phyloP scores from a whole-genome alignment of 352 stramenopile genomes.

The Phytophthora megakarya region DNA sequence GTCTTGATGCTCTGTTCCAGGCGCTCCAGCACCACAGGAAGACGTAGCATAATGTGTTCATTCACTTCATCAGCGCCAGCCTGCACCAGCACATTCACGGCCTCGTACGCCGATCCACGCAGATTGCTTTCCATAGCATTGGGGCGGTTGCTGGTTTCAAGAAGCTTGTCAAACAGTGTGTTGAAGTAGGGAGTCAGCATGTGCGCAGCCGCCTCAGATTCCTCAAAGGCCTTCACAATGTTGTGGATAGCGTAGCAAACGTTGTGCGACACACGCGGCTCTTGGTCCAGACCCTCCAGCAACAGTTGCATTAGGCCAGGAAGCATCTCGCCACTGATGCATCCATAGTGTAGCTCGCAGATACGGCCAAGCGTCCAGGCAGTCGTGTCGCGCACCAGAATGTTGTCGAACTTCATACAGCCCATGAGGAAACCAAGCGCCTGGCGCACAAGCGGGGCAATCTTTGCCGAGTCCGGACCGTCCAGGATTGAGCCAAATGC shows the following conservation, averaged over 20 bases:
- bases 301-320: constrained; percentile 89
- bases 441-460: constrained; percentile 92
- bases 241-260: constrained; percentile 97
- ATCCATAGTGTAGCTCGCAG: constrained; percentile 93
- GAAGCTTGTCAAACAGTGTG: constrained; percentile 92
- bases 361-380: constrained; percentile 96
- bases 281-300: constrained; percentile 81
- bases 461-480: constrained; percentile 89
- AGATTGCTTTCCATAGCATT: constrained; percentile 93
- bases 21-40: constrained; percentile 82
- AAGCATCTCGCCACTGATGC: constrained; percentile 91
- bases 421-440: constrained; percentile 93
- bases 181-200: constrained; percentile 93
- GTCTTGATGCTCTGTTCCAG: constrained; percentile 73
- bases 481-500: constrained; percentile 97
- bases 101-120: constrained; percentile 92
- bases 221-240: constrained; percentile 93
- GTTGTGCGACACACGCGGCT: constrained; percentile 93
- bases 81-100: constrained; percentile 94
- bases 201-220: constrained; percentile 70
- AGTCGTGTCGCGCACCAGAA: constrained; percentile 96
- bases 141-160: constrained; percentile 89
- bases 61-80: constrained; percentile 77
- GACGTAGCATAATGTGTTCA: constrained; percentile 77
- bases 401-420: constrained; percentile 90